Percentiles rank a stretch among this genome's conserved stretches.
phyloP scores from a whole-genome alignment of 1,284 basidiomycete species.

The Trichosporon sp. region DNA sequence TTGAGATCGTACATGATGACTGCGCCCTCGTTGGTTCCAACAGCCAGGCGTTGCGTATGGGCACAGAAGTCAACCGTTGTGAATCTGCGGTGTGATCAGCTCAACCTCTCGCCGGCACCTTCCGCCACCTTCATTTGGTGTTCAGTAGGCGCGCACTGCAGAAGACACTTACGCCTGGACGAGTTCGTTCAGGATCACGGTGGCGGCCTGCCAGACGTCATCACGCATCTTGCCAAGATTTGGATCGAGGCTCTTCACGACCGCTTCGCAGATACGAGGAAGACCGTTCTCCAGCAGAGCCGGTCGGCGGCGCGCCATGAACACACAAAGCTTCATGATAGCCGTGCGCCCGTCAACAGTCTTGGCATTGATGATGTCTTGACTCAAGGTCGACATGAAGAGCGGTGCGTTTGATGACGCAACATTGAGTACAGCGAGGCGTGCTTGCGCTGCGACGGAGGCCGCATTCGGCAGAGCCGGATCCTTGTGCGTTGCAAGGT shows the following conservation, averaged over 20 bases:
- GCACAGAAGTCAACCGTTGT: constrained; percentile 88
- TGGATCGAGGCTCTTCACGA: constrained; percentile 94
- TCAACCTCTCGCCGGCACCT: neutral
- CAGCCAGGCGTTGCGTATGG: constrained; percentile 75
- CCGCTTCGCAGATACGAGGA: constrained; percentile 83
- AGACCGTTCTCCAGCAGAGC: constrained; percentile 78
- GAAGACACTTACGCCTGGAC: constrained; percentile 67
- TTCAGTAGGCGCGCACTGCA: no score
- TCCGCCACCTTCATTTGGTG: neutral
- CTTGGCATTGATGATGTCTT: constrained; percentile 80
- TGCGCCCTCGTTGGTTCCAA: constrained; percentile 89
- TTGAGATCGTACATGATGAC: constrained; percentile 95
- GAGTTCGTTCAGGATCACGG: constrained; percentile 83
- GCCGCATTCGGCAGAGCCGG: constrained; percentile 27
- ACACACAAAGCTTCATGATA: constrained; percentile 88
- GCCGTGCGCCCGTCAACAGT: constrained; percentile 74
- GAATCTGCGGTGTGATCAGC: constrained; percentile 56
- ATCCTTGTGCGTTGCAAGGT: constrained; percentile 74
- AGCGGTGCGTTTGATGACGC: constrained; percentile 77
- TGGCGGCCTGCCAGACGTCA: constrained; percentile 81
- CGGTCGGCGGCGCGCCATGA: constrained; percentile 88
- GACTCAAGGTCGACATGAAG: constrained; percentile 89
- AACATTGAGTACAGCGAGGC: constrained; percentile 75
- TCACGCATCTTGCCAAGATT: constrained; percentile 76
- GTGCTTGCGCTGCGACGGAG: constrained; percentile 53